Evolutionary conservation across 371 early-diverging fungal genomes (phyloP).

Genomic region (Mucor irregularis): DNA sequence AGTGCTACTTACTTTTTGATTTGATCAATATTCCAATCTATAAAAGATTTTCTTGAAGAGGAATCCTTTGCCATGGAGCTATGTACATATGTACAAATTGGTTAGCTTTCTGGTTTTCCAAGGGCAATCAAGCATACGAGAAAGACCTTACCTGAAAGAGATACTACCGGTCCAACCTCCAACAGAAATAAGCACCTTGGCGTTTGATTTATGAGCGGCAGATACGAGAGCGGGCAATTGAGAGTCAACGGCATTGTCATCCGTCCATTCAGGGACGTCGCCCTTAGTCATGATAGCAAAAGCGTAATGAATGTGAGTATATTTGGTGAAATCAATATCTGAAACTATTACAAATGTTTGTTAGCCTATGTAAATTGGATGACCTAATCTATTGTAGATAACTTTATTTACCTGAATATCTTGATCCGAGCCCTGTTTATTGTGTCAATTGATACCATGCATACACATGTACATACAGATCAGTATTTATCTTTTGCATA

Average conservation of each 20-base stretch:
- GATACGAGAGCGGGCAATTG: conserved; percentile 40
- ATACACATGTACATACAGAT: too few relatives aligned
- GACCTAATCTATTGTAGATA: too few relatives aligned
- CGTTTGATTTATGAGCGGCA: conserved; percentile 45
- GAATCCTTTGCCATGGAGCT: conserved; percentile 41
- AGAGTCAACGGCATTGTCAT: conserved; percentile 9
- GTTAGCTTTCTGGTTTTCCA: too few relatives aligned
- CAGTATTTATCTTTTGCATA: too few relatives aligned
- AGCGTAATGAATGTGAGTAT: conserved; percentile 64
- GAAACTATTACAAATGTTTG: conserved; percentile 13
- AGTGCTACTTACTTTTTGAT: conserved; percentile 16
- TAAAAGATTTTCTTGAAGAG: conserved; percentile 39
- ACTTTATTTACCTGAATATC: too few relatives aligned
- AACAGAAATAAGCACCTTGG: conserved; percentile 55
- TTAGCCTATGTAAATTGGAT: conserved; percentile 1
- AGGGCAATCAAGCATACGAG: neutral
- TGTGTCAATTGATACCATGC: too few relatives aligned
- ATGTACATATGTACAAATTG: neutral
- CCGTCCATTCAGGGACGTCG: conserved; percentile 35
- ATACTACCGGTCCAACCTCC: conserved; percentile 80
- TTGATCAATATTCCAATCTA: conserved; percentile 39
- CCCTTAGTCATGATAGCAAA: conserved; percentile 37
- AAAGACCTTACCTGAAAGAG: conserved; percentile 47
- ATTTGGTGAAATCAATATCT: conserved; percentile 34
- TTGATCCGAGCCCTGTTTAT: too few relatives aligned